phyloP scores from a whole-genome alignment of 2,329 filamentous ascomycete species.

The Didymella keratinophila region DNA sequence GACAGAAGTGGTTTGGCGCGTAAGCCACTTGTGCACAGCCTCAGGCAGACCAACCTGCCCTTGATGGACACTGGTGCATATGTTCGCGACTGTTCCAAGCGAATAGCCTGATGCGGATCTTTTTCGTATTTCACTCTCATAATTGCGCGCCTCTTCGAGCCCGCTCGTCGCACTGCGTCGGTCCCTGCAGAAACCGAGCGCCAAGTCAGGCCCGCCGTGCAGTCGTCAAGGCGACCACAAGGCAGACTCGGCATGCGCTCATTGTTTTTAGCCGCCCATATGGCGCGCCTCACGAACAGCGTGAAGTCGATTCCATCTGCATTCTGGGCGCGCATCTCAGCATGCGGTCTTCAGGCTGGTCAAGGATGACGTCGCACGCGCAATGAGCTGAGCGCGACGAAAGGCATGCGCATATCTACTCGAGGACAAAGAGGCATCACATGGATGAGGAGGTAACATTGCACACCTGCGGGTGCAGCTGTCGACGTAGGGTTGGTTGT shows the following conservation, averaged over 20 bases:
- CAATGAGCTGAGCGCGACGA: no score
- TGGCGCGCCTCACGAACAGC: no score
- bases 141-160: neutral
- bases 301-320: neutral
- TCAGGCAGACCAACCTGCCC: neutral
- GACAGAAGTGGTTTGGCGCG: neutral
- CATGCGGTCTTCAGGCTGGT: no score
- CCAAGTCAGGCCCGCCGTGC: neutral
- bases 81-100: no score
- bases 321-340: neutral
- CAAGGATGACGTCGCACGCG: no score
- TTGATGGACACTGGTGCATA: neutral
- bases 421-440: no score
- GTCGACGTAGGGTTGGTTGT: neutral
- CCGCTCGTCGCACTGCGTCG: neutral
- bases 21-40: neutral
- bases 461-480: neutral
- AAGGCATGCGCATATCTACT: no score
- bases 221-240: neutral
- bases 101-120: no score
- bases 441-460: no score
- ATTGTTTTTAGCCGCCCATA: neutral
- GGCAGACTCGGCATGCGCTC: neutral
- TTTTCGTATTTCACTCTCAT: neutral
- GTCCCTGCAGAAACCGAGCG: neutral